Evolutionary conservation across 2,329 filamentous ascomycete genomes (phyloP).

Genomic region (Colletotrichum sp.): DNA sequence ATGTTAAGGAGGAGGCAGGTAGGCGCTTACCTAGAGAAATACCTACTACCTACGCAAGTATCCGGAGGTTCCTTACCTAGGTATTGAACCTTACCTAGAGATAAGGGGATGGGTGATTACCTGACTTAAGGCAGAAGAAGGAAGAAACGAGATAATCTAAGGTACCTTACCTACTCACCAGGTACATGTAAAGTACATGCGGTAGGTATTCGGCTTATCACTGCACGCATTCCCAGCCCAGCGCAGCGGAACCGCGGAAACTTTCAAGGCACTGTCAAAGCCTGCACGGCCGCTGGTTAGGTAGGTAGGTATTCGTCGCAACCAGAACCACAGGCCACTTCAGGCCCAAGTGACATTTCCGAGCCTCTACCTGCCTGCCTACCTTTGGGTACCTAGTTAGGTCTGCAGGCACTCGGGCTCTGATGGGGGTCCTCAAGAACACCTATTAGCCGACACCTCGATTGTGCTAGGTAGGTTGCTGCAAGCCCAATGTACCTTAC

Average conservation of each 20-base stretch:
- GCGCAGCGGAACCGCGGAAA: background rate
- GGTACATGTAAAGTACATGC: too few species aligned
- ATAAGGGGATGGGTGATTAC: background rate
- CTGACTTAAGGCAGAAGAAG: background rate
- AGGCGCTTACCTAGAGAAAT: background rate
- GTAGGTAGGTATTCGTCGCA: background rate
- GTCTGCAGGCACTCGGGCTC: background rate
- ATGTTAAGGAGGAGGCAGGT: background rate
- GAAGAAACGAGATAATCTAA: background rate
- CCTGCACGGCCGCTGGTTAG: background rate
- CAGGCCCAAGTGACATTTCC: background rate
- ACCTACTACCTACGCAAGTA: background rate
- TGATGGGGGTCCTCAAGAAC: background rate
- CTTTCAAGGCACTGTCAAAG: background rate
- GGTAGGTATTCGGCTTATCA: background rate
- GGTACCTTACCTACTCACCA: too few species aligned
- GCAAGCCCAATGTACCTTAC: too few species aligned
- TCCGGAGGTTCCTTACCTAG: background rate
- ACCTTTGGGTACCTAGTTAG: too few species aligned
- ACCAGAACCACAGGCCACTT: background rate
- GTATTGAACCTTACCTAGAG: background rate
- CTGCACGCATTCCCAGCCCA: background rate
- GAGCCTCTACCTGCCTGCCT: background rate
- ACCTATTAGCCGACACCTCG: too few species aligned
- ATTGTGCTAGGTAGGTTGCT: too few species aligned